phyloP scores from a whole-genome alignment of 2,329 filamentous ascomycete species.

The Ceratocystis colombiana region DNA sequence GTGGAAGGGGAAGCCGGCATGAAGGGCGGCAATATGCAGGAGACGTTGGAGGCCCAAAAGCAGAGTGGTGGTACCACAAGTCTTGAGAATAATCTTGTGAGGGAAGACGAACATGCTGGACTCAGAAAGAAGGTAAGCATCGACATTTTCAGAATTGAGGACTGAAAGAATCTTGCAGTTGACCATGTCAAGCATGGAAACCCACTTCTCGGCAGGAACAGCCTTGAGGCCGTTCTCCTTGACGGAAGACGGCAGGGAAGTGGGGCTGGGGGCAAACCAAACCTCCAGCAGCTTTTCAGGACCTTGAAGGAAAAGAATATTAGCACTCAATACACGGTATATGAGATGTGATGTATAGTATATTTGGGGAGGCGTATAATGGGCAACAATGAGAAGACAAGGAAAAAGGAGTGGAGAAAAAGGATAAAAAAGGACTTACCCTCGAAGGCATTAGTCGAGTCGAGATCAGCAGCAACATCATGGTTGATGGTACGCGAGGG shows the following conservation, averaged over 20 bases:
- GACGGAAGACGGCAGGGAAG: conserved; percentile 58
- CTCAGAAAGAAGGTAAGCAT: conserved; percentile 93
- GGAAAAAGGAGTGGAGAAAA: neutral
- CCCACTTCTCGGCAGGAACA: conserved; percentile 77
- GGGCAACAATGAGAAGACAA: too few species aligned
- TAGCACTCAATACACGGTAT: neutral
- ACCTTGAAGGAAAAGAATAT: conserved; percentile 35
- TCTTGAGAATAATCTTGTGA: conserved; percentile 99
- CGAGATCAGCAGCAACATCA: conserved; percentile 82
- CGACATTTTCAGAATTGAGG: conserved; percentile 83
- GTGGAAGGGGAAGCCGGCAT: conserved; percentile 81
- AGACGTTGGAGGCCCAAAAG: conserved; percentile 82
- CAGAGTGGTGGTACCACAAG: conserved; percentile 91
- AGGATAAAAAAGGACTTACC: conserved; percentile 40
- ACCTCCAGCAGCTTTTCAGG: conserved; percentile 97
- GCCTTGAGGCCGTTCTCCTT: conserved; percentile 73
- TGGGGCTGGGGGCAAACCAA: conserved; percentile 81
- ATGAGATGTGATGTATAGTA: neutral
- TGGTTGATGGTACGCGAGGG: conserved; percentile 95
- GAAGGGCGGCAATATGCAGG: conserved; percentile 76
- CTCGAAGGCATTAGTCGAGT: conserved; percentile 94
- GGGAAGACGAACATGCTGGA: conserved; percentile 99
- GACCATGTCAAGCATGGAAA: conserved; percentile 92
- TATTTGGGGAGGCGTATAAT: neutral
- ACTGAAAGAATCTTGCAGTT: conserved; percentile 97